phyloP scores from a whole-genome alignment of 2,329 filamentous ascomycete species.

The Fusarium napiforme region DNA sequence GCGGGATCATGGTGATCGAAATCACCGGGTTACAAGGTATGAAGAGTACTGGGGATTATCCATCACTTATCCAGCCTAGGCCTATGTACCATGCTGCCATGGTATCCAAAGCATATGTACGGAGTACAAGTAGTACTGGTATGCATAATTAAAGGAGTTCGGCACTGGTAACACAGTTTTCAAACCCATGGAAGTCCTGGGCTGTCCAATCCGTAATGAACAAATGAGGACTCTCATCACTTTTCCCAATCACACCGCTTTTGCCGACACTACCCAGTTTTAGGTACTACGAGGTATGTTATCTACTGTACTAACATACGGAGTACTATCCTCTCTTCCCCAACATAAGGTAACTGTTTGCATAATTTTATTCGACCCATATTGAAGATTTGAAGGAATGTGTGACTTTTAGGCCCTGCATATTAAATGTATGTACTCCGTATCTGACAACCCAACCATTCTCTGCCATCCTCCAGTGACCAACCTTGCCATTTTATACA shows the following conservation, averaged over 20 bases:
- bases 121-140: neutral
- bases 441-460: neutral
- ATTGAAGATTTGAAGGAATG: neutral
- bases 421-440: neutral
- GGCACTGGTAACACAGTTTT: neutral
- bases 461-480: neutral
- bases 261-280: neutral
- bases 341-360: neutral
- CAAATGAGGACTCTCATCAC: constrained; percentile 20
- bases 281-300: neutral
- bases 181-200: constrained; percentile 11
- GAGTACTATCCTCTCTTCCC: neutral
- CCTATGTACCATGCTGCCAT: neutral
- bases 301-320: neutral
- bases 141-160: constrained; percentile 7
- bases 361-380: neutral
- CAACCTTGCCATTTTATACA: neutral
- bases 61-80: neutral
- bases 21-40: constrained; percentile 12
- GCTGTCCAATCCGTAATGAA: neutral
- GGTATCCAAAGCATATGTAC: neutral
- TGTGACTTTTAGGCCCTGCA: no score
- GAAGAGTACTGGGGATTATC: neutral
- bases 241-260: constrained; percentile 28
- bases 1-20: constrained; percentile 29